phyloP scores from a whole-genome alignment of 805 yeast genomes.

The Cyberlindnera nakhonratchasimensis region DNA sequence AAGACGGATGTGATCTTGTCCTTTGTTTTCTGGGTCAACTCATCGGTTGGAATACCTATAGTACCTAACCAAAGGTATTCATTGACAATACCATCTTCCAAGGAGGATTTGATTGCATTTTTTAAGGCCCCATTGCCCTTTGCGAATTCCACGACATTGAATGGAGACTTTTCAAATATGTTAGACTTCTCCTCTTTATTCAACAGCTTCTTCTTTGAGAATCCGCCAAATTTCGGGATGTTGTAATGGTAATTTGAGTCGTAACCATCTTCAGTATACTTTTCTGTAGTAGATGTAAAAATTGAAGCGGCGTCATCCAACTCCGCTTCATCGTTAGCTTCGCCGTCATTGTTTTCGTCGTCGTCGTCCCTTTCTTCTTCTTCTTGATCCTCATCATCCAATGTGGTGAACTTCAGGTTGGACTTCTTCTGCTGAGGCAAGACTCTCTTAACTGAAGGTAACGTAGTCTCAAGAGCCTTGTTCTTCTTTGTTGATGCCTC shows the following conservation, averaged over 20 bases:
- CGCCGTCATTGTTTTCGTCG: constrained; percentile 1
- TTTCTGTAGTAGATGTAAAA: constrained; percentile 3
- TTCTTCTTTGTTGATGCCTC: constrained; percentile 6
- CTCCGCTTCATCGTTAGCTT: neutral
- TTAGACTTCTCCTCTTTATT: constrained; percentile 38
- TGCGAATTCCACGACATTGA: constrained; percentile 65
- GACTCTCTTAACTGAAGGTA: constrained; percentile 16
- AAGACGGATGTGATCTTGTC: constrained; percentile 49
- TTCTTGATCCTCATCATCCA: constrained; percentile 6
- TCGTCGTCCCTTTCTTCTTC: too few relatives aligned
- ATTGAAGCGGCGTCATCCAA: neutral
- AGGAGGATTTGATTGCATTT: constrained; percentile 73
- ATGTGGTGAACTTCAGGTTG: constrained; percentile 12
- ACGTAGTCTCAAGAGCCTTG: constrained; percentile 7
- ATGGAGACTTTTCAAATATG: constrained; percentile 52
- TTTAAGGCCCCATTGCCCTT: constrained; percentile 87
- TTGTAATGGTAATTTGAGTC: constrained; percentile 19
- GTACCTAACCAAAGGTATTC: constrained; percentile 82
- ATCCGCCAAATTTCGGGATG: constrained; percentile 64
- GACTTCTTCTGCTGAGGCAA: constrained; percentile 9
- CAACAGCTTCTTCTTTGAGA: constrained; percentile 57
- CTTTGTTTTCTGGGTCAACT: constrained; percentile 56
- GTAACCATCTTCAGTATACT: constrained; percentile 16
- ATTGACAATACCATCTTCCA: constrained; percentile 31
- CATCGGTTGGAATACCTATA: constrained; percentile 86